phyloP scores from a whole-genome alignment of 352 stramenopile genomes.

The Stephanocyclus meneghinianus region DNA sequence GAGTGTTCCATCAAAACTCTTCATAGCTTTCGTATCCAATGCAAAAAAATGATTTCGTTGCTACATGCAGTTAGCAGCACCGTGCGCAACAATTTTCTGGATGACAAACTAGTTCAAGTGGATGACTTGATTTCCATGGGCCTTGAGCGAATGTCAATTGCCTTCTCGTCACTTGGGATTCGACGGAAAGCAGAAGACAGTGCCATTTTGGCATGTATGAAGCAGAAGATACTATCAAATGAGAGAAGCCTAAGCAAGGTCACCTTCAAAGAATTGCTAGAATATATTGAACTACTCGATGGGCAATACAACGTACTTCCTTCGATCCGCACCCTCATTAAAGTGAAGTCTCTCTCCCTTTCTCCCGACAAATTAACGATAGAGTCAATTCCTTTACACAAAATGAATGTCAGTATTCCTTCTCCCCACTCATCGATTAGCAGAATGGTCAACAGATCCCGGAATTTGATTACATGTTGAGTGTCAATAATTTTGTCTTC shows the following conservation, averaged over 20 bases:
- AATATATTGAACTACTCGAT: conserved; percentile 25
- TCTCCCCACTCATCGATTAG: conserved; percentile 8
- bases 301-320: conserved; percentile 19
- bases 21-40: conserved; percentile 17
- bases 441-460: conserved; percentile 17
- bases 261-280: conserved; percentile 41
- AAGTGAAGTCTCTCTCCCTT: conserved; percentile 35
- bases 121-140: conserved; percentile 36
- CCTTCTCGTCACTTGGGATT: conserved; percentile 36
- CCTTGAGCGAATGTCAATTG: conserved; percentile 38
- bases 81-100: conserved; percentile 5
- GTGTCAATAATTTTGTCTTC: background rate
- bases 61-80: conserved; percentile 7
- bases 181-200: conserved; percentile 56
- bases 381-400: conserved; percentile 19
- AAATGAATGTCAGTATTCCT: background rate
- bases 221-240: conserved; percentile 27
- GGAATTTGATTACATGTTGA: conserved; percentile 33
- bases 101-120: conserved; percentile 33
- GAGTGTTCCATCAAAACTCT: conserved; percentile 27
- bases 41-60: conserved; percentile 19
- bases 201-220: conserved; percentile 40
- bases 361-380: conserved; percentile 31
- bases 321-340: conserved; percentile 35
- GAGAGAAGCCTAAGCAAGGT: conserved; percentile 27